Conservation (phyloP, 1,139 yeast species). For the Geotrichum siamense region DNA sequence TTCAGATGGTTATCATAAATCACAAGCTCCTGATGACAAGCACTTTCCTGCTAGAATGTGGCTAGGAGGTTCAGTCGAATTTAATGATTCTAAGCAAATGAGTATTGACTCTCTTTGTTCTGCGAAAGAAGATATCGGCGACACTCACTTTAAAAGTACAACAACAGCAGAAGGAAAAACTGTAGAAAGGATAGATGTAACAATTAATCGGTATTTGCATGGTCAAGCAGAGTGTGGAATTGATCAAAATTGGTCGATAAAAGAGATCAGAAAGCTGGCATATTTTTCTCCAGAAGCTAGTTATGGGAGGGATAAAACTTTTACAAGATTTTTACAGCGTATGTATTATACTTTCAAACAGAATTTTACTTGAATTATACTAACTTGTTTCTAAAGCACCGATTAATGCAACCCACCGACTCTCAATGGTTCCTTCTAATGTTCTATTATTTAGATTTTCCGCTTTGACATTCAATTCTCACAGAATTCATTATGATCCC, state of each 20-base stretch:
- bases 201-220: conserved; percentile 28
- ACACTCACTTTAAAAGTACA: conserved; percentile 8
- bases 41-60: conserved; percentile 63
- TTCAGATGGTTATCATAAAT: conserved; percentile 73
- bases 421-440: conserved; percentile 29
- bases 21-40: conserved; percentile 56
- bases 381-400: conserved; percentile 19
- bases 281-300: conserved; percentile 28
- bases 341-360: conserved; percentile 1
- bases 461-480: conserved; percentile 72
- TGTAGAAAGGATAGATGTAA: conserved; percentile 27
- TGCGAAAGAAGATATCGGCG: conserved; percentile 12
- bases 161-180: conserved; percentile 7
- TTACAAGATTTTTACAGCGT: conserved; percentile 20
- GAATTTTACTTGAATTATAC: background rate
- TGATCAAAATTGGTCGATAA: conserved; percentile 25
- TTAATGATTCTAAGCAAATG: conserved; percentile 31
- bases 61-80: conserved; percentile 63
- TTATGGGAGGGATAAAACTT: conserved; percentile 18
- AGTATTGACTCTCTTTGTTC: conserved; percentile 13
- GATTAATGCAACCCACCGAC: conserved; percentile 18
- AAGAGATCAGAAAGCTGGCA: conserved; percentile 30
- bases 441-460: conserved; percentile 52
- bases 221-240: conserved; percentile 17
- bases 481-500: conserved; percentile 67